Conservation (phyloP, 768 basidiomycete species). For the Termitomyces sp. region DNA sequence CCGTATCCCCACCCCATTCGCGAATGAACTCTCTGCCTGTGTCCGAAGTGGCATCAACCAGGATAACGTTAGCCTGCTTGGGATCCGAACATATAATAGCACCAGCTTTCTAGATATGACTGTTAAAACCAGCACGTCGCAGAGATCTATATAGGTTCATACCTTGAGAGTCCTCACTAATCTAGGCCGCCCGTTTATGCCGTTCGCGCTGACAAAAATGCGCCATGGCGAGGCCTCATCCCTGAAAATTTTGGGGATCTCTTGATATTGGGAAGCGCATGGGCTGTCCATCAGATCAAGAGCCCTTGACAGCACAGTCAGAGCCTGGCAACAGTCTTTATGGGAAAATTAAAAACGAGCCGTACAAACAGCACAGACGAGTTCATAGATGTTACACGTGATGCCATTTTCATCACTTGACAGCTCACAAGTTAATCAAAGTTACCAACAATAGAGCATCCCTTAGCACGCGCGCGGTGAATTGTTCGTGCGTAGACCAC, state of each 20-base stretch:
- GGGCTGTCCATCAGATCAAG: constrained; percentile 5
- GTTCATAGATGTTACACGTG: background rate
- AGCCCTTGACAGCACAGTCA: background rate
- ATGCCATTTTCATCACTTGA: background rate
- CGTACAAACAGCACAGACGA: background rate
- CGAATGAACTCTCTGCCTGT: constrained; percentile 53
- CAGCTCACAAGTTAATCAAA: background rate
- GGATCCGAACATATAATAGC: constrained; percentile 47
- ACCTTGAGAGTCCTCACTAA: constrained; percentile 48
- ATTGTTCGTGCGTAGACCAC: too few relatives aligned
- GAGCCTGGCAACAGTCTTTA: background rate
- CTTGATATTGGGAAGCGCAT: background rate
- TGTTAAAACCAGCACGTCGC: background rate
- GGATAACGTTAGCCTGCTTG: constrained; percentile 47
- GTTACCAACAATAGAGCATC: background rate
- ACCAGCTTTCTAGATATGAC: constrained; percentile 41
- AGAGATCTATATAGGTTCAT: constrained; percentile 10
- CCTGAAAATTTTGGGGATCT: constrained; percentile 25
- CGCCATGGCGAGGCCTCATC: constrained; percentile 35
- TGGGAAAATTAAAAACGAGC: background rate
- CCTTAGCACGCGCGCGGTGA: too few relatives aligned
- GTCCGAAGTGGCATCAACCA: constrained; percentile 49
- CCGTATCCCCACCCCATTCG: constrained; percentile 47
- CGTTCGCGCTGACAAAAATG: constrained; percentile 54
- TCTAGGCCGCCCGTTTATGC: constrained; percentile 41